Percentiles rank a stretch among this genome's conserved stretches.
Evolutionary conservation across 1,139 yeast genomes (phyloP).

Genomic region (Pichia cactophila): DNA sequence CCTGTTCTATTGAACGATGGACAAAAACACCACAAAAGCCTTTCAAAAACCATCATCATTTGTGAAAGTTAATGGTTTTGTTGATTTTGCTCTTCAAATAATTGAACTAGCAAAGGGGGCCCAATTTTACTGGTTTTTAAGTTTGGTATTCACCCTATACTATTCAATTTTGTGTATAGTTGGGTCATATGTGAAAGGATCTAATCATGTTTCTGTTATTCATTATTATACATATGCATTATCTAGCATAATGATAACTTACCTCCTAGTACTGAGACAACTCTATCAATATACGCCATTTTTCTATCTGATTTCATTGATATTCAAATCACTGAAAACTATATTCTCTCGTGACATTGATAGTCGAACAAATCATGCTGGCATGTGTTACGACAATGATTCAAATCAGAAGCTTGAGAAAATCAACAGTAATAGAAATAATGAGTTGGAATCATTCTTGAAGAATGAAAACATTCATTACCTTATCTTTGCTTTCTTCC

Average conservation of each 20-base stretch:
- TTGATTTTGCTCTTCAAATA: slow-evolving; percentile 5
- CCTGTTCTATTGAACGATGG: background rate
- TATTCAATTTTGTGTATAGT: slow-evolving; percentile 31
- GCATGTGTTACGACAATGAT: background rate
- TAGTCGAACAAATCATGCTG: background rate
- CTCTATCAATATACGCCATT: slow-evolving; percentile 32
- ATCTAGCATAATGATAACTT: slow-evolving; percentile 38
- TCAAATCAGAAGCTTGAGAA: background rate
- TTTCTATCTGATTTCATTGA: slow-evolving; percentile 23
- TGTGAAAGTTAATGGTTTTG: background rate
- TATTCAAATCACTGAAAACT: slow-evolving; percentile 22
- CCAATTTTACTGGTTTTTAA: slow-evolving; percentile 49
- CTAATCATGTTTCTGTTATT: slow-evolving; percentile 25
- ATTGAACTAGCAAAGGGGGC: slow-evolving; percentile 28
- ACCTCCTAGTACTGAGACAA: slow-evolving; percentile 42
- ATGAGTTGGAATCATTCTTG: background rate
- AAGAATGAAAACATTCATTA: slow-evolving; percentile 47
- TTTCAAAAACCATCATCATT: background rate
- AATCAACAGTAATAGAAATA: background rate
- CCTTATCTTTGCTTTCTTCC: slow-evolving; percentile 35
- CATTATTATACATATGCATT: slow-evolving; percentile 35
- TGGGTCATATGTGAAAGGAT: slow-evolving; percentile 30
- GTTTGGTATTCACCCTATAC: slow-evolving; percentile 37
- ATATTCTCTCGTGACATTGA: background rate
- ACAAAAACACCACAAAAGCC: background rate